These are phyloP conservation scores for Simmondsia chinensis DNA, from an alignment of 148 eudicot species.

Conservation along the genomic window DNA sequence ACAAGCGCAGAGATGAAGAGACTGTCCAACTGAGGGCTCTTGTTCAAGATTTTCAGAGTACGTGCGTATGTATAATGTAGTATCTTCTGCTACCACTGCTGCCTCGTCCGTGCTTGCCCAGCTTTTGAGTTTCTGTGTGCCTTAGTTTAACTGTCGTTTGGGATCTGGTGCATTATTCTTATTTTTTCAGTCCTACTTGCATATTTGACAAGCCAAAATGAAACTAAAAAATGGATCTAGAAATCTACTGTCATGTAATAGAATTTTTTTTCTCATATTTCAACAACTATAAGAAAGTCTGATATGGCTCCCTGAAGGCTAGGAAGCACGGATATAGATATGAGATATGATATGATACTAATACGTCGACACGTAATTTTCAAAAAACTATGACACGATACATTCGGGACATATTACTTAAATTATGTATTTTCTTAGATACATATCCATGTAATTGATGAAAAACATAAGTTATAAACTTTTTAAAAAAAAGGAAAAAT, in stretches of 20 bases:
- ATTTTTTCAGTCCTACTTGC: too few species aligned
- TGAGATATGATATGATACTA: too few species aligned
- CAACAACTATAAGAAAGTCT: too few species aligned
- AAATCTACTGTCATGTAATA: not conserved
- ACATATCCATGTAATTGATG: too few species aligned
- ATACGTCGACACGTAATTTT: too few species aligned
- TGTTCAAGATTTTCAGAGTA: conserved; percentile 81
- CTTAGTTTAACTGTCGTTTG: not conserved
- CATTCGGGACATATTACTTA: too few species aligned
- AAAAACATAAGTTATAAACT: too few species aligned
- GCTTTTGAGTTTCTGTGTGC: not conserved
- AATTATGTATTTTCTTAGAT: too few species aligned
- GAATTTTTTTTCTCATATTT: not conserved
- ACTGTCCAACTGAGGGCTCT: conserved; percentile 63
- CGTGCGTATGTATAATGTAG: conserved; percentile 10
- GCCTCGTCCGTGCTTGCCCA: not conserved
- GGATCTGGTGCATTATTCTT: too few species aligned
- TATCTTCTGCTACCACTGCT: conserved; percentile 1
- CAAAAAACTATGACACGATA: too few species aligned
- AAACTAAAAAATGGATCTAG: not conserved
- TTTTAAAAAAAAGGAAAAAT: too few species aligned
- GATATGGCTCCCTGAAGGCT: conserved; percentile 1
- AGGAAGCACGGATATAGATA: too few species aligned
- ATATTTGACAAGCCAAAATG: not conserved
- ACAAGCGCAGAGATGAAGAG: conserved; percentile 57